Conservation (phyloP, 495 filamentous ascomycete genomes). For the Ramalina intermedia region DNA sequence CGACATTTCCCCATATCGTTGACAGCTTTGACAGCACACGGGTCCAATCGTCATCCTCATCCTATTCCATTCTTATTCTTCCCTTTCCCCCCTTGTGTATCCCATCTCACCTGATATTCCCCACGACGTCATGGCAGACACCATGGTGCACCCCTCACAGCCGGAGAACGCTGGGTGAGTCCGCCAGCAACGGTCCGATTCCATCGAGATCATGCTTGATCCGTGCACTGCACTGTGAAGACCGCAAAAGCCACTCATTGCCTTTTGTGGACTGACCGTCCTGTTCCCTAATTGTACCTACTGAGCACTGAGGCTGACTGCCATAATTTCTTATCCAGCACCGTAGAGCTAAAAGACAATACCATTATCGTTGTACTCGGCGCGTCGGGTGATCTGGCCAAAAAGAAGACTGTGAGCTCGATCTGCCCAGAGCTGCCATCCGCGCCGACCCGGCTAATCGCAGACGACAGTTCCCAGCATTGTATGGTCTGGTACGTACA, state of each 20-base stretch:
- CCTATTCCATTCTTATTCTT: constrained; percentile 2
- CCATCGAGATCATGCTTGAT: neutral
- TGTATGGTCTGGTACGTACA: constrained; percentile 81
- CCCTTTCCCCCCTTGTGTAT: neutral
- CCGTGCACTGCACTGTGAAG: constrained; percentile 5
- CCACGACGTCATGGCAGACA: constrained; percentile 40
- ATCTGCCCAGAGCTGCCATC: constrained; percentile 16
- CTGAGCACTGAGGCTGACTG: constrained; percentile 10
- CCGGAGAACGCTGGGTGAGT: constrained; percentile 53
- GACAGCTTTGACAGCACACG: constrained; percentile 1
- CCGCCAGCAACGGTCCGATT: constrained; percentile 12
- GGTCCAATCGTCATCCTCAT: constrained; percentile 12
- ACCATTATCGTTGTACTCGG: constrained; percentile 95
- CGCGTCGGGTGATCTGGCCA: constrained; percentile 92
- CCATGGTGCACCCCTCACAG: constrained; percentile 46
- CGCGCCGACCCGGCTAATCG: constrained; percentile 20
- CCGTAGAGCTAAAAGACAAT: constrained; percentile 93
- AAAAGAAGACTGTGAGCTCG: constrained; percentile 90
- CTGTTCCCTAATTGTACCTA: neutral
- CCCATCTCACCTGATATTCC: no score
- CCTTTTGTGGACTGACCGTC: neutral
- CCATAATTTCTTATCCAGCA: constrained; percentile 30
- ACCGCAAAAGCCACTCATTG: neutral
- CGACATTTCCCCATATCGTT: neutral
- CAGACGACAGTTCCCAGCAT: constrained; percentile 68